Conservation (phyloP, 2,329 filamentous ascomycete species). For the Parascedosporium putredinis region DNA sequence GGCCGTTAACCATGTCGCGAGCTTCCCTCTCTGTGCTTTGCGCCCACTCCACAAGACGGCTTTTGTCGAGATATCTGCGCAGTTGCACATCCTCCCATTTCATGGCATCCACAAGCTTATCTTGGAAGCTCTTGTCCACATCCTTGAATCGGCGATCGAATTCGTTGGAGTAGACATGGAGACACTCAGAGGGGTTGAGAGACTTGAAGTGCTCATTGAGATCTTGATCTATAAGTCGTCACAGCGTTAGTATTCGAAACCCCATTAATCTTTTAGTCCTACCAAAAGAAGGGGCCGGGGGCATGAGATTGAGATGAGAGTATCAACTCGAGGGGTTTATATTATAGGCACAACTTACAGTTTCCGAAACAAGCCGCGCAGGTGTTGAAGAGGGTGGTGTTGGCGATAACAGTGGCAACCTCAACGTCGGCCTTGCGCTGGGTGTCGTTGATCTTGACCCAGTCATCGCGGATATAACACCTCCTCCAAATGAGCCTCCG, state of each 20-base stretch:
- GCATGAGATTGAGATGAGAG: too few relatives aligned
- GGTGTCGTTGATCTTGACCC: constrained; percentile 69
- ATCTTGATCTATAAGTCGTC: not conserved
- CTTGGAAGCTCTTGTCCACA: constrained; percentile 52
- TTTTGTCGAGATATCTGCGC: constrained; percentile 52
- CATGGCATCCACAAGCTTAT: constrained; percentile 62
- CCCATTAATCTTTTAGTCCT: too few relatives aligned
- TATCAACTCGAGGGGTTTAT: constrained; percentile 9
- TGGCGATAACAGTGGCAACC: constrained; percentile 49
- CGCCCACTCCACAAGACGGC: constrained; percentile 60
- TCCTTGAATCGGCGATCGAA: constrained; percentile 50
- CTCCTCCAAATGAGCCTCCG: constrained; percentile 72
- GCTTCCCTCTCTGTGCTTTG: constrained; percentile 27
- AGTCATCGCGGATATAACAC: constrained; percentile 74
- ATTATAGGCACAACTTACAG: constrained; percentile 37
- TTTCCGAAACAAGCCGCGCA: constrained; percentile 53
- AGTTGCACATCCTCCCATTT: constrained; percentile 60
- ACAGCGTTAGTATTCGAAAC: too few relatives aligned
- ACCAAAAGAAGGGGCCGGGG: too few relatives aligned
- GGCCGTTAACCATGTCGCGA: constrained; percentile 21
- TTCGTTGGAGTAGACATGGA: constrained; percentile 51
- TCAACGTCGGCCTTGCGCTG: constrained; percentile 61
- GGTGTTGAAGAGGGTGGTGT: constrained; percentile 60
- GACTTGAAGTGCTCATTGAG: constrained; percentile 31
- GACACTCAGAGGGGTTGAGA: constrained; percentile 39